These are phyloP conservation scores for Blastocystis sp. DNA, from an alignment of 352 stramenopile genomes.

Conservation along the genomic window DNA sequence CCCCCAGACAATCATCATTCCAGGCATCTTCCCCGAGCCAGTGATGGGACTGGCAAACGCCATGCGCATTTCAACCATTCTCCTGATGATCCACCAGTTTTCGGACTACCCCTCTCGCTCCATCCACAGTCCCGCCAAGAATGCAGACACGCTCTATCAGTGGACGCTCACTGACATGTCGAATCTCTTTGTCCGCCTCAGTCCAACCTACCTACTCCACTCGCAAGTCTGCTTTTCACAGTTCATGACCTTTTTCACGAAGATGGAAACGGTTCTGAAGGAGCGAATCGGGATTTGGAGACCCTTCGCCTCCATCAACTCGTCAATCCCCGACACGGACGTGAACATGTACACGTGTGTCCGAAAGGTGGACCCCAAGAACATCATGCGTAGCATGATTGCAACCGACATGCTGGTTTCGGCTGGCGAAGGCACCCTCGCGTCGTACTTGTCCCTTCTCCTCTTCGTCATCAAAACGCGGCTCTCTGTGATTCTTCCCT, in stretches of 20 bases:
- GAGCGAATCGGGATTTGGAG: background rate
- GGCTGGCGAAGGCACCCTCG: background rate
- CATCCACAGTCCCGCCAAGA: background rate
- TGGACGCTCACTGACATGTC: constrained; percentile 28
- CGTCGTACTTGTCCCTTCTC: constrained; percentile 7
- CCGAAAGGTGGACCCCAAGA: constrained; percentile 11
- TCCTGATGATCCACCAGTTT: background rate
- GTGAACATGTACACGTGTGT: constrained; percentile 34
- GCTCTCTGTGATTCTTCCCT: background rate
- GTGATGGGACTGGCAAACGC: constrained; percentile 35
- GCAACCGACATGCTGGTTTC: constrained; percentile 54
- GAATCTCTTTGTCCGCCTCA: constrained; percentile 25
- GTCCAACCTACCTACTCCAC: background rate
- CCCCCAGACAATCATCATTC: background rate
- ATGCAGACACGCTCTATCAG: constrained; percentile 9
- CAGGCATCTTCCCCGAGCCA: background rate
- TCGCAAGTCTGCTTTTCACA: background rate
- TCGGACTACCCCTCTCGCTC: constrained; percentile 1
- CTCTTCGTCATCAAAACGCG: constrained; percentile 25
- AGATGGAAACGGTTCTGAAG: background rate
- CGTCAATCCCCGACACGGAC: background rate
- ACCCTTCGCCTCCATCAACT: constrained; percentile 29
- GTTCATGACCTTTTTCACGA: constrained; percentile 29
- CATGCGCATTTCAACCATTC: background rate
- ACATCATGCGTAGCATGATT: constrained; percentile 34